These are phyloP conservation scores for Podila epigama DNA, from an alignment of 192 early-diverging fungal genomes.

Conservation along the genomic window DNA sequence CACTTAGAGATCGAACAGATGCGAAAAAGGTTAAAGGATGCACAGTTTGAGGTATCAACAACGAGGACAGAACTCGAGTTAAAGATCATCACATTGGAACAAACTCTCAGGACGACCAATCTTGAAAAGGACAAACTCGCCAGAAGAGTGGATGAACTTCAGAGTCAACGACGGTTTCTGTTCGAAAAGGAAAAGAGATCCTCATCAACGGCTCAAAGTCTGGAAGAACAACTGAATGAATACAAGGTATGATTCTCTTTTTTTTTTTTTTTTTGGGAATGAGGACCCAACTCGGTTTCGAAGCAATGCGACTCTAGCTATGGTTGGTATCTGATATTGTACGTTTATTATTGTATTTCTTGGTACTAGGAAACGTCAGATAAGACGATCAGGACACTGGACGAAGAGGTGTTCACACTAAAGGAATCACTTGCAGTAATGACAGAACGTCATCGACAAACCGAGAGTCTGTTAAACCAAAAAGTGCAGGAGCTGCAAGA, in stretches of 20 bases:
- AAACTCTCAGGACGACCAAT: conserved; percentile 19
- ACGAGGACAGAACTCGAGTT: conserved; percentile 37
- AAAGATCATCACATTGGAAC: conserved; percentile 33
- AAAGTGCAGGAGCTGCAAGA: conserved; percentile 19
- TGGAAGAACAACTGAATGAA: conserved; percentile 18
- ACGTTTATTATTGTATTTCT: background rate
- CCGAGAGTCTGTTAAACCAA: conserved; percentile 25
- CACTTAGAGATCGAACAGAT: conserved; percentile 26
- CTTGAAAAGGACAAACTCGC: conserved; percentile 43
- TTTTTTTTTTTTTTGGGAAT: too few species aligned
- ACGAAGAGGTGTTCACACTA: conserved; percentile 31
- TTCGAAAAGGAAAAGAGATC: conserved; percentile 59
- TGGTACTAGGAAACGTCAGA: conserved; percentile 22
- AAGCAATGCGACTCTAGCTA: background rate
- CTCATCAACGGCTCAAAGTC: conserved; percentile 10
- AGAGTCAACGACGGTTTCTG: conserved; percentile 66
- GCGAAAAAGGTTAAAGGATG: conserved; percentile 29
- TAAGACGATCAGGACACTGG: conserved; percentile 21
- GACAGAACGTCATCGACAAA: conserved; percentile 27
- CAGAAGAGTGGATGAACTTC: conserved; percentile 59
- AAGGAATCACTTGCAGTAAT: conserved; percentile 27
- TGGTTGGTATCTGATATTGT: background rate
- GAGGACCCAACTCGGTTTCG: too few species aligned
- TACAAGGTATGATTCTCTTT: conserved; percentile 3
- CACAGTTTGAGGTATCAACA: conserved; percentile 38